Base-by-base conservation (phyloP, 768 basidiomycete genomes). In the Lentinula lateritia region DNA sequence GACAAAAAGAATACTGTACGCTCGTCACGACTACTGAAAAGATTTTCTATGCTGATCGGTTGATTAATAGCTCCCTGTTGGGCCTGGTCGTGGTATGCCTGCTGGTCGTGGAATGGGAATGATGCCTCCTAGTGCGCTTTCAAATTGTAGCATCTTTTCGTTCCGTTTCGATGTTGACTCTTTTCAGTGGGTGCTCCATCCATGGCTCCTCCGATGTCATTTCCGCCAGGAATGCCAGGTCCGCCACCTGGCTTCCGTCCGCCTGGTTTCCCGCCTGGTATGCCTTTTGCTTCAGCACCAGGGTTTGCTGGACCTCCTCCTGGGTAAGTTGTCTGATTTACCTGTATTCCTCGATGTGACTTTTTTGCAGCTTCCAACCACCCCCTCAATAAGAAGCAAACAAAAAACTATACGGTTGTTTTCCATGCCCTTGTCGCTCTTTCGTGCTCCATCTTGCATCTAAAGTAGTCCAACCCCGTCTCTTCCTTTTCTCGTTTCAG, bases 81-180 rank as follows among this genome's bases (percentile, higher is more conserved):
- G 96, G 57, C 93, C 96, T 71, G 96, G 96, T 64, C 87, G 93
- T 64, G 96, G 95, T 67, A 89, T 94, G 81, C 93, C 95, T 72
- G 96, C 95, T 45, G 95, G 96, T 66, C 88, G 96, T 67, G 96
- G 96, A 61, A 96, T 98, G 86, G 93, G 93, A 60, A 94, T 93
- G 90, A 86, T 92, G 85, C 91, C 90, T 60, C 88, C 90, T 1
- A 84, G 90, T 91, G 72, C 61, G 89, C 28, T 28, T 28, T 28
- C 28, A 28, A 28, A 28, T 28, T 28, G 28, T 28, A 28, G 28
- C 28, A 28, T 53, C 61, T 50, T 28, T 38, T 53, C n/a, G 55
- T 63, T 62, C 13, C 55, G 59, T 41, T 65, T 42, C 63, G 67
- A 65, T 64, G 67, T 53, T 65, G 61, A 54, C 54, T 62, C 65